phyloP scores from a whole-genome alignment of 1,284 basidiomycete species.

The Flammula alnicola region DNA sequence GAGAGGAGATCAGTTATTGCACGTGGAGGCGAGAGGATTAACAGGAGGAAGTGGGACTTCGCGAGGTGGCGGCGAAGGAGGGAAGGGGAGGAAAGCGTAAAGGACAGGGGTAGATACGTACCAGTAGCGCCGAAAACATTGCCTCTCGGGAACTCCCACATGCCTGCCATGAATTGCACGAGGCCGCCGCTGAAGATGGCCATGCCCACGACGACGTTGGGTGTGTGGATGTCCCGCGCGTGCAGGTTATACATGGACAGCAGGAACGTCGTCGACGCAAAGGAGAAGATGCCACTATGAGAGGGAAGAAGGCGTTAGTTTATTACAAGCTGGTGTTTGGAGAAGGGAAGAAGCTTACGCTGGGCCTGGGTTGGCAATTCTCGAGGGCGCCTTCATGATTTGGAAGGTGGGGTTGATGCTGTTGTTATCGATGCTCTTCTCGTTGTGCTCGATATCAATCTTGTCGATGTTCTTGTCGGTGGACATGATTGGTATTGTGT shows the following conservation, averaged over 20 bases:
- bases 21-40: not conserved
- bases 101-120: constrained; percentile 36
- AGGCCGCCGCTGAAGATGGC: constrained; percentile 85
- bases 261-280: constrained; percentile 76
- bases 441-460: constrained; percentile 9
- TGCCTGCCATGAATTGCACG: constrained; percentile 74
- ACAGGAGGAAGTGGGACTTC: no score
- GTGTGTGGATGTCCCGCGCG: constrained; percentile 51
- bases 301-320: constrained; percentile 5
- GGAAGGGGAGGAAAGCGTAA: not conserved
- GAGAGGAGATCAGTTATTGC: not conserved
- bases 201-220: constrained; percentile 86
- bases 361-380: constrained; percentile 57
- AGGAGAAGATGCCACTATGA: constrained; percentile 64
- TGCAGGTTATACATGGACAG: constrained; percentile 69
- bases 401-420: not conserved
- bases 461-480: no score
- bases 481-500: constrained; percentile 1
- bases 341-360: constrained; percentile 43
- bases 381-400: no score
- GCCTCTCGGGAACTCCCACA: constrained; percentile 84
- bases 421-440: not conserved
- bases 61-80: not conserved
- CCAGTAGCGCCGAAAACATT: constrained; percentile 74
- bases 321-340: not conserved